These are phyloP conservation scores for Aspergillus kassunensis DNA, from an alignment of 495 filamentous ascomycete species.

Conservation along the genomic window DNA sequence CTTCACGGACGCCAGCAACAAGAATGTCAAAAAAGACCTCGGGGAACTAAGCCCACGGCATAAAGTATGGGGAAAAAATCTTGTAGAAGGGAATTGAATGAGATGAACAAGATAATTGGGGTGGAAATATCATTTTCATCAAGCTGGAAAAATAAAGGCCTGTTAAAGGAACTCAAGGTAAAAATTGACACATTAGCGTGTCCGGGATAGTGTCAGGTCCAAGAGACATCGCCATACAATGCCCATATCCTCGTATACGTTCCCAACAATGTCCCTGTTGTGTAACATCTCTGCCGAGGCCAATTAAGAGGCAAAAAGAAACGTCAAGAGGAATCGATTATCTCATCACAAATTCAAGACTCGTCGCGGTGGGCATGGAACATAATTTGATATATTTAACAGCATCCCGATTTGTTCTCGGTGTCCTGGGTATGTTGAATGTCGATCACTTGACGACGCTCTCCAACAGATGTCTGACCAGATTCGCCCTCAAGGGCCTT, in stretches of 20 bases:
- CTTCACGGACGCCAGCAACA: slow-evolving; percentile 12
- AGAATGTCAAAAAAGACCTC: neutral
- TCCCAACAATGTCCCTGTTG: slow-evolving; percentile 37
- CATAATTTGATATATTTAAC: slow-evolving; percentile 47
- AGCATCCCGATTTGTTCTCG: slow-evolving; percentile 82
- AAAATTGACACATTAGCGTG: slow-evolving; percentile 21
- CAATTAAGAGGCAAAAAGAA: slow-evolving; percentile 40
- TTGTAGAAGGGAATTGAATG: slow-evolving; percentile 8
- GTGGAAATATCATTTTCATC: slow-evolving; percentile 34
- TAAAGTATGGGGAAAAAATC: neutral
- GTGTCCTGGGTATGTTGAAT: slow-evolving; percentile 76
- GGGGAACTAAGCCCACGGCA: slow-evolving; percentile 19
- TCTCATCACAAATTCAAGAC: slow-evolving; percentile 41
- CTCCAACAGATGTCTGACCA: slow-evolving; percentile 65
- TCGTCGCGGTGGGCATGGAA: slow-evolving; percentile 33
- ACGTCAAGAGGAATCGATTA: slow-evolving; percentile 41
- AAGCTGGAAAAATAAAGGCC: slow-evolving; percentile 16
- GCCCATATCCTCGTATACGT: slow-evolving; percentile 24
- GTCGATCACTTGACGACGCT: slow-evolving; percentile 69
- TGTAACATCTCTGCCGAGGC: slow-evolving; percentile 37
- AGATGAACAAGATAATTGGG: neutral
- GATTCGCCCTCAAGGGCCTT: slow-evolving; percentile 89
- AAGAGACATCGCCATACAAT: slow-evolving; percentile 26
- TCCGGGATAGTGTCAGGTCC: slow-evolving; percentile 21
- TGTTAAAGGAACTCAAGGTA: slow-evolving; percentile 11